Base-by-base conservation (phyloP, 1,284 basidiomycete genomes). In the Ceratobasidium papillatum region DNA sequence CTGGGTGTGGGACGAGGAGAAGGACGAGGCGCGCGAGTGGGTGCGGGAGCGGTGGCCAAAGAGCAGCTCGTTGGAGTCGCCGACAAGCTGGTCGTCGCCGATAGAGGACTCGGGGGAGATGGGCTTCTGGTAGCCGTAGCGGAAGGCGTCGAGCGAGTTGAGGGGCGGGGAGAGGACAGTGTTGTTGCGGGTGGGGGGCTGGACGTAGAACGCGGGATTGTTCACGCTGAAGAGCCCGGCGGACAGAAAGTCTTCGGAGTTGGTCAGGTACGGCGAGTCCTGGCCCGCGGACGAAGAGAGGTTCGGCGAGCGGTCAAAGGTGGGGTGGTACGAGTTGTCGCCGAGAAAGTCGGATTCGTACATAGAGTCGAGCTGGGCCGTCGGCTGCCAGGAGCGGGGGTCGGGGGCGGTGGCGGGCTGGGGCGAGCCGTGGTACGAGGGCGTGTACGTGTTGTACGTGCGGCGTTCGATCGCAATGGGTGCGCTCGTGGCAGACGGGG, bases 1-100 rank as follows among this genome's bases (percentile, higher is more conserved):
- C 32, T 72, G 72, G 51, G 65, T 64, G 59, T 68, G 75, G 25
- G 77, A 65, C 38, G 77, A 74, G 52, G 75, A 78, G 25, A 71
- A 71, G 32, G 56, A 66, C 25, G 65, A 72, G 38, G 43, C 65
- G 47, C 69, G 41, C 32, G 68, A 73, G 61, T 74, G 68, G 43
- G 54, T 68, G 58, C 43, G 74, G 36, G 56, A 52, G 43, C 38
- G 51, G 49, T 69, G 69, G 41, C 61, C 64, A 52, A 64, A 38
- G 54, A 54, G 58, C n/a, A 19, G 38, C 54, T 34, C 66, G 56
- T 54, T 62, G 47, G 38, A 17, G 27, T 51, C 51, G 59, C 25
- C 41, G 47, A n/a, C 27, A n/a, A 66, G 56, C n/a, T 51, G n/a
- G 2, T 63, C 51, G 38, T 71, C 66, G 66, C 54, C 66, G 30